Conservation (phyloP, 2,329 filamentous ascomycete genomes). For the Monosporascus sp. region DNA sequence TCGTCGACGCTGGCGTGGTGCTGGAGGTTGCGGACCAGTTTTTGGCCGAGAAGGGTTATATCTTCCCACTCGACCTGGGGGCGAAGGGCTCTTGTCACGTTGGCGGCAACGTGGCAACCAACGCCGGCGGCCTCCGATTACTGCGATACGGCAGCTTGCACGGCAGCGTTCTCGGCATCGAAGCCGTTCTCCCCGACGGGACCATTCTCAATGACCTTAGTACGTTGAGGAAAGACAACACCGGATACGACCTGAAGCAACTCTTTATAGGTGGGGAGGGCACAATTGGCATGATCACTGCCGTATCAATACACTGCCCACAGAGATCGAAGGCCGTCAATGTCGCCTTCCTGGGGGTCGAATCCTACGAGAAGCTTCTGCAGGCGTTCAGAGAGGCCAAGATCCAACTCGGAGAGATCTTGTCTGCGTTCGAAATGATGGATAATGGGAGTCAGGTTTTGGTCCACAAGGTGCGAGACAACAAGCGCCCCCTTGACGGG, state of each 20-base stretch:
- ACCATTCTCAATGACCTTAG: constrained; percentile 86
- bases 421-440: constrained; percentile 98
- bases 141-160: constrained; percentile 92
- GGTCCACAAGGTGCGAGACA: constrained; percentile 67
- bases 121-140: constrained; percentile 85
- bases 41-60: constrained; percentile 74
- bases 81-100: constrained; percentile 97
- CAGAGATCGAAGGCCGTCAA: constrained; percentile 84
- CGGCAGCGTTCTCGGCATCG: constrained; percentile 84
- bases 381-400: constrained; percentile 85
- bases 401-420: constrained; percentile 83
- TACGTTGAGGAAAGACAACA: constrained; percentile 95
- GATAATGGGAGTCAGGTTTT: constrained; percentile 76
- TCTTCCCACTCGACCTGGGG: constrained; percentile 95
- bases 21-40: constrained; percentile 84
- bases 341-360: constrained; percentile 87
- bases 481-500: constrained; percentile 73
- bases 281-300: constrained; percentile 91
- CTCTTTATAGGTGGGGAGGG: constrained; percentile 91
- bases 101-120: constrained; percentile 92
- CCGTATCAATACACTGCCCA: constrained; percentile 81
- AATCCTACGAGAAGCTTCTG: constrained; percentile 86
- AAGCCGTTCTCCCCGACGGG: constrained; percentile 89
- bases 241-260: constrained; percentile 77
- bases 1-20: constrained; percentile 86